Conservation (phyloP, 345 rosid species). For the Viola odorata region DNA sequence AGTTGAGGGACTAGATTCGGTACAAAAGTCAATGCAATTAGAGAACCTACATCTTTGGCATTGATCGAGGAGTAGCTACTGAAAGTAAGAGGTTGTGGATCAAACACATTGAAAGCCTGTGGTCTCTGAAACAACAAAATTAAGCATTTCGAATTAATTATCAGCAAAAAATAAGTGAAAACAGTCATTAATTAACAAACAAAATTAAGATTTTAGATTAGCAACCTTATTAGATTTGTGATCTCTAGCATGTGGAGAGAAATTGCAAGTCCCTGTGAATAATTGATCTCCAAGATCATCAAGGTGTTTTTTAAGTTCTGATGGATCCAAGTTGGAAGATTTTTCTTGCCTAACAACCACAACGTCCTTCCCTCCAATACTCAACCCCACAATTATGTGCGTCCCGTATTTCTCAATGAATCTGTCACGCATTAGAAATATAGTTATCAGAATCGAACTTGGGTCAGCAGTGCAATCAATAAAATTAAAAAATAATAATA, state of each 20-base stretch:
- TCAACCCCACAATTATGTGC: slow-evolving; percentile 67
- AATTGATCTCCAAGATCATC: slow-evolving; percentile 77
- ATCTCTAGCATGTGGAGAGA: slow-evolving; percentile 37
- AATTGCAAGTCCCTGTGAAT: slow-evolving; percentile 65
- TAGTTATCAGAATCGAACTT: background rate
- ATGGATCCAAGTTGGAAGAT: slow-evolving; percentile 46
- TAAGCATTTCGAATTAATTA: background rate
- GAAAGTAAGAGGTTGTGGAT: slow-evolving; percentile 38
- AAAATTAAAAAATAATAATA: background rate
- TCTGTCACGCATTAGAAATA: slow-evolving; percentile 31
- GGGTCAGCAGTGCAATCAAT: background rate
- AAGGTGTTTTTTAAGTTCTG: slow-evolving; percentile 56
- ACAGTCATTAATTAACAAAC: background rate
- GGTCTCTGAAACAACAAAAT: slow-evolving; percentile 45
- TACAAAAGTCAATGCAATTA: too few species aligned
- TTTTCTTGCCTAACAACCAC: slow-evolving; percentile 64
- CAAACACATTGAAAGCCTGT: slow-evolving; percentile 73
- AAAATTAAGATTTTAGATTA: background rate
- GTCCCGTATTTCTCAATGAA: slow-evolving; percentile 90
- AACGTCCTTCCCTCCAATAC: slow-evolving; percentile 78
- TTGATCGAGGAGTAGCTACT: slow-evolving; percentile 34
- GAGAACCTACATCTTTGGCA: slow-evolving; percentile 58
- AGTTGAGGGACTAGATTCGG: too few species aligned
- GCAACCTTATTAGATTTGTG: slow-evolving; percentile 43
- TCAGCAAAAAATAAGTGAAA: background rate